Evolutionary conservation across 1,284 basidiomycete genomes (phyloP), one percentile per base, ranked within the genome.

Genomic region (Phellinidium pouzarii): DNA sequence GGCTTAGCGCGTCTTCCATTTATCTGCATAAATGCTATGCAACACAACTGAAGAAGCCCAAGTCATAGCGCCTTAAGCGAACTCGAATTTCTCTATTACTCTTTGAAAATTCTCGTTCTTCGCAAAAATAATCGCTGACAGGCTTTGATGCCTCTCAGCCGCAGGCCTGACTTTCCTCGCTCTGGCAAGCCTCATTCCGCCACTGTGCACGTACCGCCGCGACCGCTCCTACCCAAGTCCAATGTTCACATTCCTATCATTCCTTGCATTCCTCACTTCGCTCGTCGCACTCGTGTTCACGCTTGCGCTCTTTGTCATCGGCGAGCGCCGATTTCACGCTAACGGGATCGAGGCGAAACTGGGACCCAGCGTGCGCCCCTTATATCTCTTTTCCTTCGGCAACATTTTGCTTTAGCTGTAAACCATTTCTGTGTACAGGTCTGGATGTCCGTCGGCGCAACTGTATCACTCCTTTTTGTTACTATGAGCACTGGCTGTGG

Each of bases 391-490:
- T 14, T 17, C 17, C 17, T 41, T n/a, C 37, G 22, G 7, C 26
- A 14, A 25, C 37, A 12, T 38, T 22, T 2, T 14, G 12, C 36
- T 7, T 4, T 53, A 23, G 23, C 3, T 41, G 22, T 40, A 17
- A 23, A 19, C 8, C n/a, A n/a, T n/a, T n/a, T n/a, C n/a, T n/a
- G n/a, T 45, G 9, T 44, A 5, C 36, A 68, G 66, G 49, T 63
- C 26, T 68, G 66, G 66, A 63, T 68, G 54, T 58, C 64, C 4
- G 48, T 67, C 9, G 65, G 54, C 7, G 66, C 66, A 11, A 60
- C 58, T 1, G 61, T 59, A 23, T 34, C 62, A 0, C 59, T 64
- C 14, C 34, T 64, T 4, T 31, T 62, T 12, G 55, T 65, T 22
- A 58, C 62, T 20, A 40, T 66, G 36, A 62, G 64, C 37, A 59